Base-by-base conservation (phyloP, 176 grass and related monocot genomes). In the Areca catechu region DNA sequence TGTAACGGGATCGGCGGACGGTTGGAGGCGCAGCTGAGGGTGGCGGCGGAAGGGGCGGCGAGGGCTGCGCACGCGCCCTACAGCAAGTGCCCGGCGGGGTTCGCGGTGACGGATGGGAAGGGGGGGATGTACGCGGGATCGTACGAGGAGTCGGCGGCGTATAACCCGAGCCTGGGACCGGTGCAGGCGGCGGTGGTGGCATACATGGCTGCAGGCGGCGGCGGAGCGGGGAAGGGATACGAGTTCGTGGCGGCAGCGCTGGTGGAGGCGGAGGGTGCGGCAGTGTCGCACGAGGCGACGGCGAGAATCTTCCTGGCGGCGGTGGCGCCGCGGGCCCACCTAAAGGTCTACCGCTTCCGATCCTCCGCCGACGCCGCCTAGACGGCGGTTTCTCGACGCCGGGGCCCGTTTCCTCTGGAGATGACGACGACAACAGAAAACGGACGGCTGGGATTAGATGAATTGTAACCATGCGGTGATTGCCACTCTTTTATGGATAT, bases 101-200 rank as follows among this genome's bases (percentile, higher is more conserved):
- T 96, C 55, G 71, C 91, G n/a, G 86, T 96, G 64, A 86, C 71
- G 15, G 86, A 90, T 73, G 57, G 68, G 0, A 74, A 68, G 16
- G 91, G 86, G 18, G 73, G 51, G 66, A 81, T 96, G 57, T 87
- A 87, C 68, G 80, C 77, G 43, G 86, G 91, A 5, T 79, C 86
- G 0, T 90, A 82, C 61, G 56, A 74, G 0, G 92, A 96, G 50
- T 90, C 85, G 1, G 92, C 92, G 3, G 92, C 92, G 21, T 96
- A 90, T 63, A 96, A 96, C 65, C 92, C 92, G 6, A 90, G 83
- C 5, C 80, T 96, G 19, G 83, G 86, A 7, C 92, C 92, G 30
- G 70, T 87, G 22, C 92, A 96, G 92, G 50, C 80, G 27, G 92
- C 86, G 70, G 90, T 88, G 79, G 67, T 96, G 3, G 83, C 83